Conservation (phyloP, 1,139 yeast genomes). For the Pichiaceae sp. region DNA sequence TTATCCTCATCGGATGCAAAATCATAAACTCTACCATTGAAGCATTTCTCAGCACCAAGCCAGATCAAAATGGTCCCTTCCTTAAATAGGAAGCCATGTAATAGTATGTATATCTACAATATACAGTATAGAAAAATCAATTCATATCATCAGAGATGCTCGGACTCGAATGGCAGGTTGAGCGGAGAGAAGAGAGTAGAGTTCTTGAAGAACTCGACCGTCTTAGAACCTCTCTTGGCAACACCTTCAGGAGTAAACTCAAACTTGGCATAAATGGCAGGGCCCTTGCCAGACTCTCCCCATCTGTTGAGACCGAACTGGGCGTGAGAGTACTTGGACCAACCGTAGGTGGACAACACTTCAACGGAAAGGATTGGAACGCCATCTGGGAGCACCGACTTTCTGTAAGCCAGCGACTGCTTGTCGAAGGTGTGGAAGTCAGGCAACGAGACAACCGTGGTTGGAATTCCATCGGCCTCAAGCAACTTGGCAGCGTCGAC, state of each 20-base stretch:
- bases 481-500: conserved; percentile 75
- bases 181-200: conserved; percentile 66
- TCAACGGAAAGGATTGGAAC: conserved; percentile 91
- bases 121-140: background rate
- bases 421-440: conserved; percentile 86
- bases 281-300: conserved; percentile 95
- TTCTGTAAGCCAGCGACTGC: conserved; percentile 72
- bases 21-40: background rate
- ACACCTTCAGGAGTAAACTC: conserved; percentile 93
- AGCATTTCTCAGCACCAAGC: no score
- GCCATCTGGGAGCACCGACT: conserved; percentile 89
- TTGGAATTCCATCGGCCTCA: conserved; percentile 53
- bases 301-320: conserved; percentile 93
- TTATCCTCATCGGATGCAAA: no score
- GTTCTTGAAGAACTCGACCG: conserved; percentile 80
- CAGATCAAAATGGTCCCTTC: no score
- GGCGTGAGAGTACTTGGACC: conserved; percentile 95
- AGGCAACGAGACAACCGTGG: conserved; percentile 85
- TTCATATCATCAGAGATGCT: background rate
- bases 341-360: conserved; percentile 86
- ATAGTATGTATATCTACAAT: background rate
- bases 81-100: no score
- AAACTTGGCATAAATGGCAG: conserved; percentile 73
- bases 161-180: conserved; percentile 56
- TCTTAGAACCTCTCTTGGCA: conserved; percentile 77